Evolutionary conservation across 148 eudicot genomes (phyloP).

Genomic region (Nyssa sinensis): DNA sequence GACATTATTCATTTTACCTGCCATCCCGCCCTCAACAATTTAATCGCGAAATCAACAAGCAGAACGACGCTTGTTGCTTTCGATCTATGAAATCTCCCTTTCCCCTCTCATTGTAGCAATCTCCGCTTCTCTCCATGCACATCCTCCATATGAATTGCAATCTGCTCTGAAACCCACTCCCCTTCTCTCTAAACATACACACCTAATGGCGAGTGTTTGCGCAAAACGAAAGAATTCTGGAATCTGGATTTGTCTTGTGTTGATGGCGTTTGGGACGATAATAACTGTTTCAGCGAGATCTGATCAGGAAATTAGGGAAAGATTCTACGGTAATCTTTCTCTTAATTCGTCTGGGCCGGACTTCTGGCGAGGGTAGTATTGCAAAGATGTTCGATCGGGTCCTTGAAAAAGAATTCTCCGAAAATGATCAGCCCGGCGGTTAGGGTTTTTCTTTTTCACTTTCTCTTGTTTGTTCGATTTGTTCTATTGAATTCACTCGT

Average conservation of each 20-base stretch:
- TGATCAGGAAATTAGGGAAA: slow-evolving; percentile 70
- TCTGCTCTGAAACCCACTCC: slow-evolving; percentile 2
- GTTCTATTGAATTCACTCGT: neutral
- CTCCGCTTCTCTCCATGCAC: neutral
- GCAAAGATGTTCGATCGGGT: slow-evolving; percentile 90
- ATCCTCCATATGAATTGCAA: neutral
- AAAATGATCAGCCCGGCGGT: slow-evolving; percentile 92
- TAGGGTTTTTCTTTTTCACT: neutral
- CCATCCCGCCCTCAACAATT: neutral
- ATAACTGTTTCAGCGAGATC: slow-evolving; percentile 53
- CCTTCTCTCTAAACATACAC: neutral
- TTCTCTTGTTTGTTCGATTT: slow-evolving; percentile 2
- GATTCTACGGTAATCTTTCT: slow-evolving; percentile 68
- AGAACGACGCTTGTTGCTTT: neutral
- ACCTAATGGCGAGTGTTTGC: slow-evolving; percentile 22
- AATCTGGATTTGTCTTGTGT: slow-evolving; percentile 24
- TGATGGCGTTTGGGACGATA: slow-evolving; percentile 23
- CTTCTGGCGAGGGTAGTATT: slow-evolving; percentile 54
- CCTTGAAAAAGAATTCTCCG: slow-evolving; percentile 82
- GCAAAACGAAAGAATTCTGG: neutral
- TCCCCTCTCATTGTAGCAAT: neutral
- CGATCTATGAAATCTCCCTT: slow-evolving; percentile 2
- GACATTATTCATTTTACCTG: neutral
- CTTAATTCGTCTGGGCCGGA: slow-evolving; percentile 62
- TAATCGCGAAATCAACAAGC: neutral